Conservation (phyloP, 2,329 filamentous ascomycete species). For the Emmonsiellopsis sp. region DNA sequence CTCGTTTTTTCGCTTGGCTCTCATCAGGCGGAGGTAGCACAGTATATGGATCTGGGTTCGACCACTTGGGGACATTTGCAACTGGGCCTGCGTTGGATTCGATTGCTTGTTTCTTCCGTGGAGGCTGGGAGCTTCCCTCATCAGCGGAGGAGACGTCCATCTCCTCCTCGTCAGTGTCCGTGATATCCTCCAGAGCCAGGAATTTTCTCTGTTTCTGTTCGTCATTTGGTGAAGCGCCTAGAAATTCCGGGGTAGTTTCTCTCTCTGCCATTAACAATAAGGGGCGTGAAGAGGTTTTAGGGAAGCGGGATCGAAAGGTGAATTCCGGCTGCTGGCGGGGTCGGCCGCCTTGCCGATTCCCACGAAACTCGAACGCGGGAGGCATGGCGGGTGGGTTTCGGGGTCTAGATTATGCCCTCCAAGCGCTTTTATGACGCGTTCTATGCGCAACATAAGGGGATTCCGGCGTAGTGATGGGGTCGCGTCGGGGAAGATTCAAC, state of each 20-base stretch:
- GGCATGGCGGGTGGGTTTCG: slow-evolving; percentile 9
- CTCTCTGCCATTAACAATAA: slow-evolving; percentile 23
- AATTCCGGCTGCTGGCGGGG: slow-evolving; percentile 25
- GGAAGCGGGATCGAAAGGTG: slow-evolving; percentile 31
- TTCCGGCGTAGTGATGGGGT: not conserved
- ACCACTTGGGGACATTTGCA: slow-evolving; percentile 64
- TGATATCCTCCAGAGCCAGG: slow-evolving; percentile 29
- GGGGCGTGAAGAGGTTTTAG: slow-evolving; percentile 29
- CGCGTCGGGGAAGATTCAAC: too few species aligned
- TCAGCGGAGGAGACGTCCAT: slow-evolving; percentile 36
- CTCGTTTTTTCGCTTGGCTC: slow-evolving; percentile 62
- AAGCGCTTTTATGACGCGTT: not conserved
- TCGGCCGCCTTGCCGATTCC: slow-evolving; percentile 17
- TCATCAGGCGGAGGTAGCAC: slow-evolving; percentile 73
- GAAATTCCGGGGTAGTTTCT: slow-evolving; percentile 29
- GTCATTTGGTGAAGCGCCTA: slow-evolving; percentile 16
- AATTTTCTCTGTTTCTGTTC: slow-evolving; percentile 27
- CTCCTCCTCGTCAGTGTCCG: slow-evolving; percentile 38
- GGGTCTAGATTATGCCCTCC: not conserved
- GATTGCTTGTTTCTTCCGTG: slow-evolving; percentile 31
- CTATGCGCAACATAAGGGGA: not conserved
- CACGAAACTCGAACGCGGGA: slow-evolving; percentile 26
- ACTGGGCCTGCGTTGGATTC: slow-evolving; percentile 15
- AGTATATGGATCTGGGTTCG: slow-evolving; percentile 91
- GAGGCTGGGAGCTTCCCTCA: slow-evolving; percentile 21